These are phyloP conservation scores for Leonotis leonurus DNA, from an alignment of 257 asterid species.

Conservation along the genomic window DNA sequence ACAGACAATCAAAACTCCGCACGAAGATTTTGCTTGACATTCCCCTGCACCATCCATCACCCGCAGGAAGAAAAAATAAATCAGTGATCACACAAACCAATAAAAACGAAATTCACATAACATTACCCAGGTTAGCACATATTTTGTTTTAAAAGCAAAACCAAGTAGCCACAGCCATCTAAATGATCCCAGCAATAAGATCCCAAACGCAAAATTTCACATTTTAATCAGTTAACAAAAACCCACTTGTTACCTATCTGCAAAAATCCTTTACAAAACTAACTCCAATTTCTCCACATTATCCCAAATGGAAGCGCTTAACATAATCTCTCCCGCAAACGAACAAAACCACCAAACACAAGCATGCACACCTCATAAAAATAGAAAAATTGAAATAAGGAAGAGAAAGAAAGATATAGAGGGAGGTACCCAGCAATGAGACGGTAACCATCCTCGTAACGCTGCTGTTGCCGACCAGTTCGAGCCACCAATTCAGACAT, in stretches of 20 bases:
- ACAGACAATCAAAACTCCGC: neutral
- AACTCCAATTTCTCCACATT: slow-evolving; percentile 20
- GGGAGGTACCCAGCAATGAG: slow-evolving; percentile 66
- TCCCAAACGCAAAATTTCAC: neutral
- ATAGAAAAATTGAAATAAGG: neutral
- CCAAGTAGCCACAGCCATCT: neutral
- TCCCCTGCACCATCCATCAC: neutral
- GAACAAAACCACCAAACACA: slow-evolving; percentile 21
- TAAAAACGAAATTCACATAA: neutral
- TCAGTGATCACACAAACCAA: neutral
- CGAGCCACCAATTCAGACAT: slow-evolving; percentile 96
- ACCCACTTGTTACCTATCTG: neutral
- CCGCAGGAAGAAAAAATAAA: neutral
- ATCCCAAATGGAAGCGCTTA: neutral
- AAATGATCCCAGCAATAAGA: slow-evolving; percentile 8
- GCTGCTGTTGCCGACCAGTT: slow-evolving; percentile 87
- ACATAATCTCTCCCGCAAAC: slow-evolving; percentile 18
- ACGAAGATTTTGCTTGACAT: neutral
- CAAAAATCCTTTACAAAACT: slow-evolving; percentile 9
- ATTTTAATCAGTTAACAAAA: slow-evolving; percentile 12
- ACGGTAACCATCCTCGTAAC: slow-evolving; percentile 78
- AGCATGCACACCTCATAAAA: slow-evolving; percentile 11
- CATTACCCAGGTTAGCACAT: neutral
- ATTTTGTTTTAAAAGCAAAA: slow-evolving; percentile 9
- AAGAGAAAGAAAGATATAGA: neutral